phyloP scores from a whole-genome alignment of 2,329 filamentous ascomycete genomes.

The Didymella arachidicola region DNA sequence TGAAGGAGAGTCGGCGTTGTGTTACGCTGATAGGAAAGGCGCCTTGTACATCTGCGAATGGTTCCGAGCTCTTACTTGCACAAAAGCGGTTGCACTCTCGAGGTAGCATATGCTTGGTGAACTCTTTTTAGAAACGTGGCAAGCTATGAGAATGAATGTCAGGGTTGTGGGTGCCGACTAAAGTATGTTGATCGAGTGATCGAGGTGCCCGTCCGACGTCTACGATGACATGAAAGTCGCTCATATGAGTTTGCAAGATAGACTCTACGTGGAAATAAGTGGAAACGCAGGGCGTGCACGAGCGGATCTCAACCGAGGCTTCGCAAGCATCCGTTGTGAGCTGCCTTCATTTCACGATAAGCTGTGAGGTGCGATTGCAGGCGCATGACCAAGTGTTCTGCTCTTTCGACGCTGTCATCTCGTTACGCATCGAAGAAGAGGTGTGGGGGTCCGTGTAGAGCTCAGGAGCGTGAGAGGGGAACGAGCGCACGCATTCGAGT shows the following conservation, averaged over 20 bases:
- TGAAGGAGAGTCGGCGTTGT: slow-evolving; percentile 8
- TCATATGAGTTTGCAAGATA: too few relatives aligned
- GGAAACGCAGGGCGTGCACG: slow-evolving; percentile 2
- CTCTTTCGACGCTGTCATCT: background rate
- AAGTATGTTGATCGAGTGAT: background rate
- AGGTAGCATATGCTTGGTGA: background rate
- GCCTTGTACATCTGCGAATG: slow-evolving; percentile 14
- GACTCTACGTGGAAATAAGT: too few relatives aligned
- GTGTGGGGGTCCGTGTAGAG: background rate
- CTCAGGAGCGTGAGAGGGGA: background rate
- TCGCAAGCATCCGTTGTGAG: background rate
- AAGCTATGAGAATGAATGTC: background rate
- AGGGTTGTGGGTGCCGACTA: background rate
- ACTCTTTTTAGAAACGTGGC: background rate
- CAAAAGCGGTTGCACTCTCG: slow-evolving; percentile 4
- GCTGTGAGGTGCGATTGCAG: background rate
- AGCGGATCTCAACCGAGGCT: background rate
- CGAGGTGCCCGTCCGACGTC: background rate
- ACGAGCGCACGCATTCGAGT: background rate
- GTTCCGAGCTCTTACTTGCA: slow-evolving; percentile 10
- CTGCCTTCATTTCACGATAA: background rate
- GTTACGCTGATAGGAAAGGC: slow-evolving; percentile 6
- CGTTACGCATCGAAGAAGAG: background rate
- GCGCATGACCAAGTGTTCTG: background rate
- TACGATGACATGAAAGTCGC: background rate